Base-by-base conservation (phyloP, 2,329 filamentous ascomycete species). In the Hysterium pulicare region DNA sequence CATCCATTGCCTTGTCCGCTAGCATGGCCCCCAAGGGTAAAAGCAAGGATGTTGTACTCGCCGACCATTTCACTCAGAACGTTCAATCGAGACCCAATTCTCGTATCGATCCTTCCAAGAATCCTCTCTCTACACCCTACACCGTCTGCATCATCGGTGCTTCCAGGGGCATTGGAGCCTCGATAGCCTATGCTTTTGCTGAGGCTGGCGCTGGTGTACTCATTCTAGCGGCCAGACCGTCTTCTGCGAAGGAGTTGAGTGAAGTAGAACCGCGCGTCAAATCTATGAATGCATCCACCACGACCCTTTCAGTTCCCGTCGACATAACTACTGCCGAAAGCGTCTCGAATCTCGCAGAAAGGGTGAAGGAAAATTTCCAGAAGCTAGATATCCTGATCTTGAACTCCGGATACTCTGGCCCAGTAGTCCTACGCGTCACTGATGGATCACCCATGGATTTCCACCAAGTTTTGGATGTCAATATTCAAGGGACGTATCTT, bases 341-440 rank as follows among this genome's bases (percentile, higher is more conserved):
- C 20, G 60, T 69, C 20, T 48, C 54, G 0, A 42, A 52, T 4
- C 49, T 62, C 2, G 57, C 53, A 1, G 8, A 37, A 16, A 41
- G 31, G 1, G 41, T 69, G 1, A 52, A 55, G 37, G 17, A 53
- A 13, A 46, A 53, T 9, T 41, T 58, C 15, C 53, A 54, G 17
- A 53, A 45, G 3, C 45, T 71, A 3, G 66, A 71, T 42, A 47
- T 71, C 33, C 40, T 70, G 2, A 51, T 70, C 35, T 57, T 61
- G 33, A 70, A 70, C 36, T 66, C 65, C 7, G 68, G 66, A 0
- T 66, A 61, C 44, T 61, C 64, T 0, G 66, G 65, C 0, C 59
- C 59, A 1, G 57, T 70, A 2, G 60, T 60, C 2, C 38, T 61
- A 11, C 61, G 62, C 34, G 50, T 68, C 32, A 49, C 58, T n/a